A percentile compares a stretch with the other conserved stretches of the same genome.
Conservation (phyloP, 2,329 filamentous ascomycete species). For the Hypoxylon sp. region DNA sequence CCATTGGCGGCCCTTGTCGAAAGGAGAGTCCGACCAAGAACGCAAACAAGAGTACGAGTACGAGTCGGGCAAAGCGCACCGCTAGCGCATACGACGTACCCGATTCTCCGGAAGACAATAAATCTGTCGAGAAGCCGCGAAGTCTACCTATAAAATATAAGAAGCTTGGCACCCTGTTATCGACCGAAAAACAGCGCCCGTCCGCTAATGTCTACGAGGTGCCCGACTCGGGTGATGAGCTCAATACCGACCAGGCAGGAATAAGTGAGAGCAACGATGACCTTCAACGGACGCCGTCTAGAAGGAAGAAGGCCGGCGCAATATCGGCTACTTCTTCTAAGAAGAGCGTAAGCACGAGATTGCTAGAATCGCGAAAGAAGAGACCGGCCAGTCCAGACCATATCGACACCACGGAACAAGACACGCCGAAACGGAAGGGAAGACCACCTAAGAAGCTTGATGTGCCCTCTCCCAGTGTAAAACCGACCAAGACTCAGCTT, state of each 20-base stretch:
- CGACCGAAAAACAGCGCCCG: conserved; percentile 15
- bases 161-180: conserved; percentile 35
- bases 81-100: conserved; percentile 34
- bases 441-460: conserved; percentile 32
- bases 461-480: conserved; percentile 5
- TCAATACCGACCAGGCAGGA: conserved; percentile 8
- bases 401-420: conserved; percentile 1
- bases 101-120: conserved; percentile 29
- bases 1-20: conserved; percentile 32
- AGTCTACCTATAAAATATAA: conserved; percentile 35
- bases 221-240: conserved; percentile 43
- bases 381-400: conserved; percentile 2
- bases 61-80: conserved; percentile 16
- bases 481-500: conserved; percentile 25
- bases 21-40: conserved; percentile 13
- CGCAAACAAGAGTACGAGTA: conserved; percentile 6
- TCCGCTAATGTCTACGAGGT: conserved; percentile 41
- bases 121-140: conserved; percentile 15
- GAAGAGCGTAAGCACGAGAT: conserved; percentile 27
- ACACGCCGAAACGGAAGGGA: conserved; percentile 35
- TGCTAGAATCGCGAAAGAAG: conserved; percentile 32
- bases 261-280: conserved; percentile 13
- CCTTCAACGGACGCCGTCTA: conserved; percentile 25
- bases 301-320: conserved; percentile 17
- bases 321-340: conserved; percentile 17